phyloP scores from a whole-genome alignment of 768 basidiomycete genomes.

The Pleurotus giganteus region DNA sequence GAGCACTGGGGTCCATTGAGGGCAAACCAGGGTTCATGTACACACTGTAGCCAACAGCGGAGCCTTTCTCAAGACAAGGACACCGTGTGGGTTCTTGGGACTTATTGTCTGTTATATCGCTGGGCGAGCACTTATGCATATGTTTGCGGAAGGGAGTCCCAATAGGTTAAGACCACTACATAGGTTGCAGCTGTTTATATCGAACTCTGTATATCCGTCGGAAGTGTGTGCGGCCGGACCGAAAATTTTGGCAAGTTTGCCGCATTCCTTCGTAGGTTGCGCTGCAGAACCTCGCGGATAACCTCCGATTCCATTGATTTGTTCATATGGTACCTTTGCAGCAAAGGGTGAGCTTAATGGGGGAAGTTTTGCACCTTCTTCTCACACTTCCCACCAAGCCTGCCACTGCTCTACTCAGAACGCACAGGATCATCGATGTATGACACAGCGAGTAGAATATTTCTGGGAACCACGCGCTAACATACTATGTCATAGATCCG shows the following conservation, averaged over 20 bases:
- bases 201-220: background rate
- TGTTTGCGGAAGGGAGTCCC: too few species aligned
- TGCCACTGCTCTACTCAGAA: background rate
- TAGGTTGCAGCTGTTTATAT: too few species aligned
- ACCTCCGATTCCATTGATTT: background rate
- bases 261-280: background rate
- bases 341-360: conserved; percentile 3
- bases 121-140: too few species aligned
- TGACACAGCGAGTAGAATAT: too few species aligned
- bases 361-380: background rate
- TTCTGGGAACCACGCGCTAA: background rate
- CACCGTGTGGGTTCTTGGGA: background rate
- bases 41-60: conserved; percentile 27
- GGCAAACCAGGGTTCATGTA: conserved; percentile 39
- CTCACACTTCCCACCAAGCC: conserved; percentile 6
- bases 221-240: conserved; percentile 1
- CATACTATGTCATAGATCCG: background rate
- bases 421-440: too few species aligned
- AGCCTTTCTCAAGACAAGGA: background rate
- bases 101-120: too few species aligned
- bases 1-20: conserved; percentile 23
- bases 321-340: background rate
- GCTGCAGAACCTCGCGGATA: background rate
- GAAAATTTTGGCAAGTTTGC: background rate
- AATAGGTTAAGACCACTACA: too few species aligned